phyloP scores from a whole-genome alignment of 129 eudicot species.

The Ambrosia artemisiifolia region DNA sequence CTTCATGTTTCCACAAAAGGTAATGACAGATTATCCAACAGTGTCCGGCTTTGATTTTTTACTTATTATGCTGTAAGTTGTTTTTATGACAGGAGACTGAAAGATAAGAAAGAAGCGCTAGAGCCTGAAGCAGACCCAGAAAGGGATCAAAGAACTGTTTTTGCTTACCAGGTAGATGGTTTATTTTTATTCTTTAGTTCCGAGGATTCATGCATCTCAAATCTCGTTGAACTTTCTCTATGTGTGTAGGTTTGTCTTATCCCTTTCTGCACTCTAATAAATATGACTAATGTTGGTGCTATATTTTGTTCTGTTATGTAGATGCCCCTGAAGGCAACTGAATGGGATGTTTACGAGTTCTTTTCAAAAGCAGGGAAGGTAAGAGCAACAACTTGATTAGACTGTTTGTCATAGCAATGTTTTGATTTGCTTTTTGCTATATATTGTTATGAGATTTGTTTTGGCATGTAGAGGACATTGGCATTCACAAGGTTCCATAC shows the following conservation, averaged over 20 bases:
- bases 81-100: conserved; percentile 67
- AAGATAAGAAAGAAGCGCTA: conserved; percentile 71
- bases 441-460: neutral
- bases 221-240: neutral
- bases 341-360: conserved; percentile 82
- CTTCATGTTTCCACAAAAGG: conserved; percentile 21
- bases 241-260: neutral
- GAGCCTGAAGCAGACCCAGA: conserved; percentile 99
- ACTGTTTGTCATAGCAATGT: neutral
- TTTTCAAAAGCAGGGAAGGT: conserved; percentile 96
- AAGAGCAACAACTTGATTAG: conserved; percentile 1
- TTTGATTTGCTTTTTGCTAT: neutral
- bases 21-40: conserved; percentile 9
- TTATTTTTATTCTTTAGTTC: neutral
- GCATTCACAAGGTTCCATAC: neutral
- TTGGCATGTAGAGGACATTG: neutral
- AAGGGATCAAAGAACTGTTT: conserved; percentile 97
- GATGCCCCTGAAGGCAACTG: conserved; percentile 98
- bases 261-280: neutral
- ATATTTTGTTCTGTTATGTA: conserved; percentile 29
- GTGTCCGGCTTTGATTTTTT: neutral
- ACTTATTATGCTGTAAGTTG: conserved; percentile 28
- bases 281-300: neutral
- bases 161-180: conserved; percentile 80
- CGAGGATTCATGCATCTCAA: neutral